Conservation (phyloP, 768 basidiomycete species). For the Leccinum uliginosum region DNA sequence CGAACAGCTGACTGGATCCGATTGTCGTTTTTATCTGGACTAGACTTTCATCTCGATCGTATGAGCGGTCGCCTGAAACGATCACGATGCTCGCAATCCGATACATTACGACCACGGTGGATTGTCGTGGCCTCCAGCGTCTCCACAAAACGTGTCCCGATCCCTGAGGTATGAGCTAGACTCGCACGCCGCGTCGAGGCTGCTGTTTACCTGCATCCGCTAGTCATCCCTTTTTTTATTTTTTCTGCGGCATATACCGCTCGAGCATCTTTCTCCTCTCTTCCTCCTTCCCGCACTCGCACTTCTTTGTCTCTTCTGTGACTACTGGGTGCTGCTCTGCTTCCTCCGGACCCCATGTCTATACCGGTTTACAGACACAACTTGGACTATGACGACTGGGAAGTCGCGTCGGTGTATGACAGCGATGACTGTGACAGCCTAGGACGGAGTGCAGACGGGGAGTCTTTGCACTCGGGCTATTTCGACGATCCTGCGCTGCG, state of each 20-base stretch:
- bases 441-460: slow-evolving; percentile 18
- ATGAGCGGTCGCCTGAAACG: slow-evolving; percentile 5
- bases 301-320: neutral
- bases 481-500: slow-evolving; percentile 7
- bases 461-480: slow-evolving; percentile 7
- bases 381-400: slow-evolving; percentile 22
- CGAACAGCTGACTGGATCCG: neutral
- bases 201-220: neutral
- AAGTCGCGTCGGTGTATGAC: slow-evolving; percentile 26
- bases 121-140: slow-evolving; percentile 18
- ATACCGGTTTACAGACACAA: slow-evolving; percentile 28
- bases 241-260: slow-evolving; percentile 3
- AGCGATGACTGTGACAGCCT: slow-evolving; percentile 27
- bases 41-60: slow-evolving; percentile 6
- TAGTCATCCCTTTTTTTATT: neutral
- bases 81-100: slow-evolving; percentile 6
- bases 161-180: slow-evolving; percentile 24
- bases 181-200: slow-evolving; percentile 1
- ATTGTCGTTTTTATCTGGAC: slow-evolving; percentile 4
- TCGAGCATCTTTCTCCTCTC: neutral
- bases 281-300: neutral
- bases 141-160: slow-evolving; percentile 23
- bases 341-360: slow-evolving; percentile 8
- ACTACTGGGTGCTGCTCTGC: neutral
- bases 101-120: slow-evolving; percentile 18